These are phyloP conservation scores for Petunia hybrid DNA, from an alignment of 305 asterid genomes.

Conservation along the genomic window DNA sequence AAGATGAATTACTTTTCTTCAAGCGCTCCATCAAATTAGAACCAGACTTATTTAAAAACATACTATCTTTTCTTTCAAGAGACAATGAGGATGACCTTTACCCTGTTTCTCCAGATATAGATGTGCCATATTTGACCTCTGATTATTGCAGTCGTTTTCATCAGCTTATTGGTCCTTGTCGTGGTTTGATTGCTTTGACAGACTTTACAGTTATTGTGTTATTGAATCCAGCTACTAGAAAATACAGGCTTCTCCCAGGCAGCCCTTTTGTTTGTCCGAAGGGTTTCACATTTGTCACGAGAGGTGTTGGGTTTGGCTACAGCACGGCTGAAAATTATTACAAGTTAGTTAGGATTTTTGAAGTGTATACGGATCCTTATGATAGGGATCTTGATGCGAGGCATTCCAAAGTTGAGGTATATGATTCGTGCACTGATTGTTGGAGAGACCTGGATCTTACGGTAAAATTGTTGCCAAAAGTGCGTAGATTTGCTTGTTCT, in stretches of 20 bases:
- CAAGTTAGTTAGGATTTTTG: neutral
- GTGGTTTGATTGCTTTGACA: slow-evolving; percentile 1
- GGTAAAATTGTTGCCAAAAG: no score
- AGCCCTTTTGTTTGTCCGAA: neutral
- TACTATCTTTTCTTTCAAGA: no score
- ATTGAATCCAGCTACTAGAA: slow-evolving; percentile 13
- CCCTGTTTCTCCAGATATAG: no score
- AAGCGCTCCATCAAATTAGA: no score
- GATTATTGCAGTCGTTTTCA: neutral
- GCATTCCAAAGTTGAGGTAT: neutral
- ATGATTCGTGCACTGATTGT: neutral
- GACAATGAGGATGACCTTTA: no score
- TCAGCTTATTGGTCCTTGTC: neutral
- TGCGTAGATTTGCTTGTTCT: no score
- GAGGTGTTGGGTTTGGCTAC: neutral
- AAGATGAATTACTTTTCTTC: no score
- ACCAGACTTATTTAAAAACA: no score
- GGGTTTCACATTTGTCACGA: neutral
- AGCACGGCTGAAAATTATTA: neutral
- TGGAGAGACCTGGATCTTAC: no score
- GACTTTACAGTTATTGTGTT: neutral
- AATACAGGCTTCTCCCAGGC: neutral
- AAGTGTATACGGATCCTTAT: neutral
- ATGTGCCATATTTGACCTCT: no score
- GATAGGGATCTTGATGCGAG: no score